Conservation (phyloP, 164 flowering plant species). For the Nymphaea thermarum region DNA sequence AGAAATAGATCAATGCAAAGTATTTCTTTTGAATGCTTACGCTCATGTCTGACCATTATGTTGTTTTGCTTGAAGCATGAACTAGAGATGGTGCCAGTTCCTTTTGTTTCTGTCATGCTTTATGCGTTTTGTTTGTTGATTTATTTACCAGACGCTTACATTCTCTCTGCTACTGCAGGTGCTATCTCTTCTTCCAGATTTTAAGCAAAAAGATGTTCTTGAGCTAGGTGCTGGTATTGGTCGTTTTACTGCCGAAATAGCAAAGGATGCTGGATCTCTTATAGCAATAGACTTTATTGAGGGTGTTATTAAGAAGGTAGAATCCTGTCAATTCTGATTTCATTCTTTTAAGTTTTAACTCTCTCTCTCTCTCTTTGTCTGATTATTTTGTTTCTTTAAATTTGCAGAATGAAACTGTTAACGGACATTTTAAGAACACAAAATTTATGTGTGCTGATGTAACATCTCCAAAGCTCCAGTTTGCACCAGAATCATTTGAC, state of each 20-base stretch:
- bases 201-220: constrained; percentile 63
- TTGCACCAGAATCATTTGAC: constrained; percentile 65
- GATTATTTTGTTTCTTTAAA: constrained; percentile 4
- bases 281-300: constrained; percentile 82
- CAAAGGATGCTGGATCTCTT: constrained; percentile 66
- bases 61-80: too few species aligned
- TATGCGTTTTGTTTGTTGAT: too few species aligned
- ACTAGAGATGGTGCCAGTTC: too few species aligned
- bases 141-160: too few species aligned
- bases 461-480: constrained; percentile 57
- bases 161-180: constrained; percentile 26
- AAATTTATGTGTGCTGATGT: constrained; percentile 90
- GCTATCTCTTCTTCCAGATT: constrained; percentile 75
- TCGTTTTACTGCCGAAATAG: constrained; percentile 89
- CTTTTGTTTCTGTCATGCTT: too few species aligned
- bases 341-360: neutral
- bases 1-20: too few species aligned
- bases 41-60: too few species aligned
- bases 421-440: constrained; percentile 72
- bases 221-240: constrained; percentile 97
- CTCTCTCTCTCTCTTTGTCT: neutral
- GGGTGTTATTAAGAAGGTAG: constrained; percentile 75
- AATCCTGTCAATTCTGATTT: neutral
- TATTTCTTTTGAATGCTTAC: too few species aligned
- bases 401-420: constrained; percentile 70